A percentile compares a stretch with the other conserved stretches of the same genome.
These are phyloP conservation scores for Pythium biforme DNA, from an alignment of 352 stramenopile genomes.

Conservation along the genomic window DNA sequence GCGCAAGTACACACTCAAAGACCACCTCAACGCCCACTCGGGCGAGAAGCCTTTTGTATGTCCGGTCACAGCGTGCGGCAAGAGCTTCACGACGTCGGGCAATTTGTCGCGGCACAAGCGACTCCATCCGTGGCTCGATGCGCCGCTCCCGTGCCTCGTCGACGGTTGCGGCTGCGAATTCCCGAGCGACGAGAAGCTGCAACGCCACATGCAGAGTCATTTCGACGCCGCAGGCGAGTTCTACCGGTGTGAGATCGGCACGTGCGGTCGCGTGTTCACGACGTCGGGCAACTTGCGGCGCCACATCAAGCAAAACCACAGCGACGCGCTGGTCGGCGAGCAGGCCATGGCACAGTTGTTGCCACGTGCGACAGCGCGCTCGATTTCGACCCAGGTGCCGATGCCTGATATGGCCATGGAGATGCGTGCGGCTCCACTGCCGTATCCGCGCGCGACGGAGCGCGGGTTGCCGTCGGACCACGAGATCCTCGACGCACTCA, in stretches of 20 bases:
- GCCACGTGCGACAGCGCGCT: not conserved
- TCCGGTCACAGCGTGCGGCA: slow-evolving; percentile 43
- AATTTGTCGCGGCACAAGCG: slow-evolving; percentile 65
- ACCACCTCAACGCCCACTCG: no score
- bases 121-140: slow-evolving; percentile 35
- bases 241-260: slow-evolving; percentile 32
- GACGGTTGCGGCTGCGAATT: slow-evolving; percentile 16
- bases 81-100: slow-evolving; percentile 72
- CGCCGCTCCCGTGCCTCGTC: slow-evolving; percentile 12
- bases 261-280: slow-evolving; percentile 12
- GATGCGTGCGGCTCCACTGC: not conserved
- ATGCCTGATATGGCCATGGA: not conserved
- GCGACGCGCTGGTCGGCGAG: not conserved
- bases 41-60: slow-evolving; percentile 44
- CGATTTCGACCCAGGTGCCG: not conserved
- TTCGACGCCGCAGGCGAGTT: slow-evolving; percentile 27
- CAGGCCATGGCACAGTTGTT: not conserved
- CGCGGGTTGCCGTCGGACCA: not conserved
- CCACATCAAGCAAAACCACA: slow-evolving; percentile 52
- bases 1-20: slow-evolving; percentile 71
- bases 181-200: slow-evolving; percentile 14
- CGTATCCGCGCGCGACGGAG: not conserved
- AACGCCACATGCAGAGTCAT: slow-evolving; percentile 22
- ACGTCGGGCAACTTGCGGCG: slow-evolving; percentile 32
- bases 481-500: slow-evolving; percentile 8